Percentiles rank a stretch among this genome's conserved stretches.
Evolutionary conservation across 176 grass and related monocot species (phyloP).

Genomic region (Chrysopogon serrulatus): DNA sequence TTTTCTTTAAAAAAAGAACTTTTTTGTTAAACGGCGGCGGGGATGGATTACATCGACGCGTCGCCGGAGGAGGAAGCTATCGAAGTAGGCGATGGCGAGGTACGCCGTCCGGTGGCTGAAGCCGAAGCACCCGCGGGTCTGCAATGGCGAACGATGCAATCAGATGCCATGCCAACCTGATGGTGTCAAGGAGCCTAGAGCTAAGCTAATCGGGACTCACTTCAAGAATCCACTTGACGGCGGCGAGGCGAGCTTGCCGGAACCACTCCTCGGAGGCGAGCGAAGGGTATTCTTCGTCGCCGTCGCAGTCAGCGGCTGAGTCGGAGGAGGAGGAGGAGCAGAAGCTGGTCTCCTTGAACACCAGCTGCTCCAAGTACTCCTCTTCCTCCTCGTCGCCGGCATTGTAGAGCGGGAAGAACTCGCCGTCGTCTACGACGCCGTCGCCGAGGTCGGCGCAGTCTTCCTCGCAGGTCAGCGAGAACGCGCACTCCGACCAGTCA

Average conservation of each 20-base stretch:
- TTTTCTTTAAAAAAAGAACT: neutral
- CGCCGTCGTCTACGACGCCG: constrained; percentile 33
- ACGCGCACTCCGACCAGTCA: constrained; percentile 41
- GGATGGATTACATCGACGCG: constrained; percentile 70
- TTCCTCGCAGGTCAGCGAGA: constrained; percentile 76
- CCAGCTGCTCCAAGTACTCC: constrained; percentile 69
- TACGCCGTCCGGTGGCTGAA: constrained; percentile 83
- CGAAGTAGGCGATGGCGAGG: constrained; percentile 81
- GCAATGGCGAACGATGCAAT: constrained; percentile 10
- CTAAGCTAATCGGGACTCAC: constrained; percentile 36
- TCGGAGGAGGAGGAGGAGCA: constrained; percentile 32
- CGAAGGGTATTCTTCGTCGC: constrained; percentile 10
- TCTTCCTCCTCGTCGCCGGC: constrained; percentile 32
- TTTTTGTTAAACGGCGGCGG: neutral
- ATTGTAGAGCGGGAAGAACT: constrained; percentile 8
- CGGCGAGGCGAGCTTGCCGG: constrained; percentile 46
- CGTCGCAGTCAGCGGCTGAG: neutral
- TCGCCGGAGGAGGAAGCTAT: constrained; percentile 75
- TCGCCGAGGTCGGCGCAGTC: constrained; percentile 55
- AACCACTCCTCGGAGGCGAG: constrained; percentile 49
- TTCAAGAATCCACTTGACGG: constrained; percentile 78
- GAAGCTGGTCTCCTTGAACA: constrained; percentile 67
- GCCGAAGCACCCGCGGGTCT: constrained; percentile 65
- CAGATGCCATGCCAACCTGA: constrained; percentile 12
- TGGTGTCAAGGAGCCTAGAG: neutral